Evolutionary conservation across 208 protist species (phyloP).

Genomic region (Acanthamoeba sp.): DNA sequence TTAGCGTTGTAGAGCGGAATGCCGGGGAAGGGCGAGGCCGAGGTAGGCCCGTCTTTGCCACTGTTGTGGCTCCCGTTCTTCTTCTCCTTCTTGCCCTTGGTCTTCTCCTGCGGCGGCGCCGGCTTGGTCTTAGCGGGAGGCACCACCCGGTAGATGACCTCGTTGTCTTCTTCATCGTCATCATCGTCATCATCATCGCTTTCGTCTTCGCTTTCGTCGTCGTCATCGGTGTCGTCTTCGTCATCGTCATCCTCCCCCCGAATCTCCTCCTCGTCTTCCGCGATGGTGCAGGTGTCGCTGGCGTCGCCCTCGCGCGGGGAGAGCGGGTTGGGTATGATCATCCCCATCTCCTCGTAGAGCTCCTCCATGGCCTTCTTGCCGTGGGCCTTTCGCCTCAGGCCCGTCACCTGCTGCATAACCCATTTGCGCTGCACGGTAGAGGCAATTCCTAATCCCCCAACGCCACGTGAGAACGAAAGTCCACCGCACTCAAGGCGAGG

Average conservation of each 20-base stretch:
- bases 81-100: constrained; percentile 48
- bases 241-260: background rate
- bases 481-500: background rate
- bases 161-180: background rate
- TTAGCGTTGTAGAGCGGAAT: constrained; percentile 52
- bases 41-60: background rate
- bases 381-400: background rate
- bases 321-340: background rate
- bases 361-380: constrained; percentile 55
- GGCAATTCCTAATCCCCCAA: background rate
- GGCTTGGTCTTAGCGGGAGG: background rate
- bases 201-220: background rate
- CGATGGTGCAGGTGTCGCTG: constrained; percentile 2
- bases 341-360: constrained; percentile 38
- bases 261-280: constrained; percentile 28
- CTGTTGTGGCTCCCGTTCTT: background rate
- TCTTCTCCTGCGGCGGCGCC: constrained; percentile 22
- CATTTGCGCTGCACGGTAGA: constrained; percentile 17
- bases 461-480: background rate
- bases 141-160: background rate
- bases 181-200: background rate
- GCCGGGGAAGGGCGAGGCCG: constrained; percentile 2
- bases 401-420: constrained; percentile 22
- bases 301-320: background rate
- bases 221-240: background rate